Evolutionary conservation across 495 filamentous ascomycete species (phyloP), one percentile per base, ranked within the genome.

Genomic region (Cercophora newfieldiana): DNA sequence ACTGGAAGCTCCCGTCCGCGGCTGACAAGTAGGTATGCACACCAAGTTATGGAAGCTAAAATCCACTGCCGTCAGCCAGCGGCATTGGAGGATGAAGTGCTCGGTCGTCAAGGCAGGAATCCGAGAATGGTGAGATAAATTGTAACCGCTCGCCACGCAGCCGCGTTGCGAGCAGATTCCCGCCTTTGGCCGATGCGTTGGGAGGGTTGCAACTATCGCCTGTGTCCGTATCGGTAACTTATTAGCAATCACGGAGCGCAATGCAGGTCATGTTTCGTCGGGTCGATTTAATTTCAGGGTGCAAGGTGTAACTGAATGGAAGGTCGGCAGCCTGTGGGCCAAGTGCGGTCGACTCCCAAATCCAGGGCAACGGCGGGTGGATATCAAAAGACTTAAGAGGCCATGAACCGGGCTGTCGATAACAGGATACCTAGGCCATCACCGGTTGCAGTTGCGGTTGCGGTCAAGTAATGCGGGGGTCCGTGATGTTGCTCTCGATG

Each of bases 211-310:
- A 28, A 54, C 49, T 28, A 28, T 63, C 29, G 30, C 50, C 61
- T 63, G 28, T 29, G 29, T 14, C 29, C 61, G 61, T 28, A 55
- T 63, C 49, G 61, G 26, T 24, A 56, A 56, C 49, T 63, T 63
- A 63, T 63, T 63, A 48, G 58, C 33, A 60, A 60, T 60, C 21
- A 60, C 58, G 24, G 18, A 49, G 61, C 49, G 48, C 61, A 54
- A 63, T 63, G 61, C 61, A 55, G 30, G 51, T 22, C 61, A 44
- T 19, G 61, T 28, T 44, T 63, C 29, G 49, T 48, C 54, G 61
- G 61, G 61, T 63, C 61, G 61, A 47, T 55, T 63, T 63, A 63
- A 63, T 33, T 63, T 63, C 49, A 63, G 49, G 48, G 48, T 31
- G 24, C 8, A 29, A 18, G 29, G 25, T 50, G 47, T n/a, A 30